Conservation (phyloP, 2,329 filamentous ascomycete species). For the Apiospora kogelbergensis region DNA sequence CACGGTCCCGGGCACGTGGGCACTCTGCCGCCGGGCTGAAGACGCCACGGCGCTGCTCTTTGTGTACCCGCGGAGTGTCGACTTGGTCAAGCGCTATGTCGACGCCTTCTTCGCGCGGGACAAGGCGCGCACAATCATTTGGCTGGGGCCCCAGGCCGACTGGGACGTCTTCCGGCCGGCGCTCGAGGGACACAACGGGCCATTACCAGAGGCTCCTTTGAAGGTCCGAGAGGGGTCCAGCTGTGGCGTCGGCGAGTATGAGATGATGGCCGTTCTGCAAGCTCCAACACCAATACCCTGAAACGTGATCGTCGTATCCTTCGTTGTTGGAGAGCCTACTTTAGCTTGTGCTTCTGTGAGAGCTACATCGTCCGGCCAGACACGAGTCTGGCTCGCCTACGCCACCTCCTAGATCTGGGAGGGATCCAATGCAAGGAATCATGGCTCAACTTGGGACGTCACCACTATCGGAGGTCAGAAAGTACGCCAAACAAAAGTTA, state of each 20-base stretch:
- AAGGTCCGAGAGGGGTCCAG: not conserved
- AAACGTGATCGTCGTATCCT: no score
- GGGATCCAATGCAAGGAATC: no score
- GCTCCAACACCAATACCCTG: not conserved
- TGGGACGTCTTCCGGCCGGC: conserved; percentile 10
- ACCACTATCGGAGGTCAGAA: no score
- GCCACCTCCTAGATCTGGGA: no score
- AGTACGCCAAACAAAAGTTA: no score
- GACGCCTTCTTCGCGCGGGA: not conserved
- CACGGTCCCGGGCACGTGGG: conserved; percentile 34
- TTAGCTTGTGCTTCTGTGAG: no score
- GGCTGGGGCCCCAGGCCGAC: conserved; percentile 20
- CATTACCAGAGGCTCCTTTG: not conserved
- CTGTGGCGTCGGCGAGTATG: conserved; percentile 13
- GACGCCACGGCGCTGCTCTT: conserved; percentile 30
- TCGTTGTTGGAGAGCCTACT: no score
- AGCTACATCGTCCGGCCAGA: no score
- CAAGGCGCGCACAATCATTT: conserved; percentile 12
- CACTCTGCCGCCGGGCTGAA: conserved; percentile 24
- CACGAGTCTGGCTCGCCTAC: no score
- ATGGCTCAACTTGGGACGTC: no score
- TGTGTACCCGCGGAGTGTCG: conserved; percentile 33
- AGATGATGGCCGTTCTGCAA: conserved; percentile 18
- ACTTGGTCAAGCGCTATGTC: conserved; percentile 28
- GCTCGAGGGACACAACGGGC: conserved; percentile 12